These are phyloP conservation scores for Metarhizium guizhouense DNA, from an alignment of 2,329 filamentous ascomycete species.

Conservation along the genomic window DNA sequence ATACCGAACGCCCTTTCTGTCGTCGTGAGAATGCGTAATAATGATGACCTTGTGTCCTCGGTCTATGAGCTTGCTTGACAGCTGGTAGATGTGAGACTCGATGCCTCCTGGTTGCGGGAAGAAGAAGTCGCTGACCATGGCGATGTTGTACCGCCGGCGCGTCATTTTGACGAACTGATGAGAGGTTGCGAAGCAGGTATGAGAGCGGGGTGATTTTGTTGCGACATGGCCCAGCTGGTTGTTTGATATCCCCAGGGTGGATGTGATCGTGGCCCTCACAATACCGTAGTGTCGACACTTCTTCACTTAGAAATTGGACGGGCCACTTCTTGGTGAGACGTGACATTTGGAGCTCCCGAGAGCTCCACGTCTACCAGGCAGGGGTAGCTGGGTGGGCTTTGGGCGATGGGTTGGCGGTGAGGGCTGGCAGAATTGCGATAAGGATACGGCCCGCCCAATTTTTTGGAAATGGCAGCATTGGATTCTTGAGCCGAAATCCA, in stretches of 20 bases:
- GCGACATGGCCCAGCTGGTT: not conserved
- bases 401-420: not conserved
- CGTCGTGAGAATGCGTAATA: constrained; percentile 90
- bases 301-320: no score
- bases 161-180: constrained; percentile 31
- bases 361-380: not conserved
- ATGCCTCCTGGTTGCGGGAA: constrained; percentile 94
- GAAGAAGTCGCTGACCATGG: constrained; percentile 99
- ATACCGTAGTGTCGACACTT: no score
- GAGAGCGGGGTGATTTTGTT: not conserved
- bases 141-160: constrained; percentile 56
- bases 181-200: constrained; percentile 4
- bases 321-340: not conserved
- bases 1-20: constrained; percentile 85
- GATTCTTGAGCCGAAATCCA: not conserved
- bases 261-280: no score
- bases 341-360: not conserved
- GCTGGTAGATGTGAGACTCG: constrained; percentile 97
- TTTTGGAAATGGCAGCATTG: constrained; percentile 16
- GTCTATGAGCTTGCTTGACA: constrained; percentile 92
- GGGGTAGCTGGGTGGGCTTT: not conserved
- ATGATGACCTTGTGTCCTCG: constrained; percentile 97
- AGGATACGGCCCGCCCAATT: constrained; percentile 23
- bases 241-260: no score
- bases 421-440: constrained; percentile 28